Evolutionary conservation across 2,329 filamentous ascomycete species (phyloP).

Genomic region (Karstenula rhodostoma): DNA sequence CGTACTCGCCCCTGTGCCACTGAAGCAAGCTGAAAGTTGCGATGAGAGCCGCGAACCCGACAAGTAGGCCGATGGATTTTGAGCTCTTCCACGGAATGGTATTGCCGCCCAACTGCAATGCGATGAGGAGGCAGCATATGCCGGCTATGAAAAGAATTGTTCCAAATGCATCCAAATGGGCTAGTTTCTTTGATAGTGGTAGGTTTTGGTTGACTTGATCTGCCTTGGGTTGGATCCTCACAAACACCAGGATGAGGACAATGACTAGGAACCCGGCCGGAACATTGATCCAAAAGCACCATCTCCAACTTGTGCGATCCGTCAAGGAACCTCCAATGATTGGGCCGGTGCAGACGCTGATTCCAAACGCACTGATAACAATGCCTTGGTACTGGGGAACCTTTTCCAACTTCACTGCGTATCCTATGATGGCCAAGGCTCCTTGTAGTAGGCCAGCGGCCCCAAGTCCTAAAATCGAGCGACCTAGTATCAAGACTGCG

Average conservation of each 20-base stretch:
- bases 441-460: constrained; percentile 48
- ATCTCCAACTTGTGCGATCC: constrained; percentile 48
- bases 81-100: constrained; percentile 53
- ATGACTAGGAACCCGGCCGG: too few relatives aligned
- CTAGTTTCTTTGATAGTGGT: constrained; percentile 10
- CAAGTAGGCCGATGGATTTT: constrained; percentile 56
- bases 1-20: constrained; percentile 17
- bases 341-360: constrained; percentile 48
- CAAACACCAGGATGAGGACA: too few relatives aligned
- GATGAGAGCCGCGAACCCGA: constrained; percentile 51
- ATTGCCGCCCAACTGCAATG: constrained; percentile 55
- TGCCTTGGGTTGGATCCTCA: too few relatives aligned
- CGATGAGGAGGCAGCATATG: constrained; percentile 53
- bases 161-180: constrained; percentile 35
- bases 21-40: constrained; percentile 43
- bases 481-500: constrained; percentile 45
- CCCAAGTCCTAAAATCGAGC: constrained; percentile 49
- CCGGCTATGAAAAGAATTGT: constrained; percentile 49
- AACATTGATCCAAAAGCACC: constrained; percentile 49
- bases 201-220: neutral
- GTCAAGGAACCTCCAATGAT: constrained; percentile 52
- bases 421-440: constrained; percentile 40
- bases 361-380: constrained; percentile 43
- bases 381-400: constrained; percentile 48
- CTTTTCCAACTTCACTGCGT: constrained; percentile 51